phyloP scores from a whole-genome alignment of 495 filamentous ascomycete genomes.

The Amorphotheca resinae region DNA sequence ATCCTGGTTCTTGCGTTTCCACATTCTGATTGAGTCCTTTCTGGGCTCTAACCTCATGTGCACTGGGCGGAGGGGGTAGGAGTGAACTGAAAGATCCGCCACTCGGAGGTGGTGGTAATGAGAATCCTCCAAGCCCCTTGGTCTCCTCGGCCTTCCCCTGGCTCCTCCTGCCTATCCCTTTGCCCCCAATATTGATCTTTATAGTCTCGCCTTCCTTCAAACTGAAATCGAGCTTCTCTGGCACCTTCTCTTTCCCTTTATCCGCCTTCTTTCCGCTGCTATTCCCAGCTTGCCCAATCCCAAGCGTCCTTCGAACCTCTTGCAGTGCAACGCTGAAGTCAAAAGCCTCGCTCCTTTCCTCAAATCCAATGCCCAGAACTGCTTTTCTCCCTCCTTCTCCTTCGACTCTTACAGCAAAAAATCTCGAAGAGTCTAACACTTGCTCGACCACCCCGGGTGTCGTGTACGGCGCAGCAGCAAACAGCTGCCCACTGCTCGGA shows the following conservation, averaged over 20 bases:
- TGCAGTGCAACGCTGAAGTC: constrained; percentile 73
- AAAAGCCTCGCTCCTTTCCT: constrained; percentile 70
- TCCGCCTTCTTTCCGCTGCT: constrained; percentile 17
- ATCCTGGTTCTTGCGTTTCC: constrained; percentile 13
- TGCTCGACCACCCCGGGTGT: constrained; percentile 48
- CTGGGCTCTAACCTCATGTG: constrained; percentile 37
- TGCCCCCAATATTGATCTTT: constrained; percentile 55
- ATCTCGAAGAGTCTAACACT: constrained; percentile 58
- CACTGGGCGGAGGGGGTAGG: constrained; percentile 53
- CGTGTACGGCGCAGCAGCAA: constrained; percentile 68
- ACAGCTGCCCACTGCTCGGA: constrained; percentile 51
- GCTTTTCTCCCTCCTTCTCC: constrained; percentile 58
- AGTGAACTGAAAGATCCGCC: constrained; percentile 18
- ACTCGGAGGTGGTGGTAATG: constrained; percentile 36
- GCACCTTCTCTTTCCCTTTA: constrained; percentile 19
- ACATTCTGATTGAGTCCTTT: constrained; percentile 31
- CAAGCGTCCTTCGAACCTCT: constrained; percentile 50
- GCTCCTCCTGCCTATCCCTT: constrained; percentile 31
- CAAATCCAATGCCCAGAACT: constrained; percentile 70
- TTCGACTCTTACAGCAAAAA: constrained; percentile 69
- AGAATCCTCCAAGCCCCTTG: constrained; percentile 31
- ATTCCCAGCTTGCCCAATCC: constrained; percentile 22
- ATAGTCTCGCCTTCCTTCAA: constrained; percentile 81
- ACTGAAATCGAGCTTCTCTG: constrained; percentile 54
- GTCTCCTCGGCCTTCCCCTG: constrained; percentile 12